Evolutionary conservation across 805 yeast genomes (phyloP), one percentile per base, ranked within the genome.

Genomic region (Suhomyces prunicola): DNA sequence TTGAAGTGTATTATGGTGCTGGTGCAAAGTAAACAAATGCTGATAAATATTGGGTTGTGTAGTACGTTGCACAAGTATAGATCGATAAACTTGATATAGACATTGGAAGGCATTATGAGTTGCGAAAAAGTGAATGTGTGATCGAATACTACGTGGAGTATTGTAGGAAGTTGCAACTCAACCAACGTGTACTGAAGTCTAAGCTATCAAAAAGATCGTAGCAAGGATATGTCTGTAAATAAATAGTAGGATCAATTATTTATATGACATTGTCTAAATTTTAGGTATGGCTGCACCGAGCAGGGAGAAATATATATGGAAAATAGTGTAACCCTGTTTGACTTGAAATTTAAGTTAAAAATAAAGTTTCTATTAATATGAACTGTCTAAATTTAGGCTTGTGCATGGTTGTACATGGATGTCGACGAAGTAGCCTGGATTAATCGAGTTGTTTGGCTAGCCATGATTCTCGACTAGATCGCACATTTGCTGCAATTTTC

Each of bases 21-120:
- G 10, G 42, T 19, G 13, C 10, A 42, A 8, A 42, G 31, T 24
- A 48, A 15, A 17, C 31, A 31, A 5, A 26, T 31, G 26, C 47
- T 19, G 19, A 36, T 29, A 15, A 44, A 24, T 23, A 47, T 46
- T 8, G 71, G 70, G 41, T 65, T 65, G 46, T 60, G 66, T 35
- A 66, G 19, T 31, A 48, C 47, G 24, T 53, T 46, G 52, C 65
- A 60, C 40, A 65, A 48, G 47, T 58, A 55, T 7, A 44, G 27
- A 33, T 66, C 68, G 5, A 66, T 46, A 26, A 62, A 39, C 39
- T 54, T 48, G 41, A 61, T 57, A 44, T 54, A 52, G 17, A 22
- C 29, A 41, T 29, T 29, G 26, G 15, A 5, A 19, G 19, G 22
- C 42, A 39, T 39, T 33, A n/a, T 33, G 5, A 33, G 36, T 33